A percentile compares a stretch with the other conserved stretches of the same genome.
These are phyloP conservation scores for Acanthamoeba triangularis DNA, from an alignment of 208 protist genomes.

Conservation along the genomic window DNA sequence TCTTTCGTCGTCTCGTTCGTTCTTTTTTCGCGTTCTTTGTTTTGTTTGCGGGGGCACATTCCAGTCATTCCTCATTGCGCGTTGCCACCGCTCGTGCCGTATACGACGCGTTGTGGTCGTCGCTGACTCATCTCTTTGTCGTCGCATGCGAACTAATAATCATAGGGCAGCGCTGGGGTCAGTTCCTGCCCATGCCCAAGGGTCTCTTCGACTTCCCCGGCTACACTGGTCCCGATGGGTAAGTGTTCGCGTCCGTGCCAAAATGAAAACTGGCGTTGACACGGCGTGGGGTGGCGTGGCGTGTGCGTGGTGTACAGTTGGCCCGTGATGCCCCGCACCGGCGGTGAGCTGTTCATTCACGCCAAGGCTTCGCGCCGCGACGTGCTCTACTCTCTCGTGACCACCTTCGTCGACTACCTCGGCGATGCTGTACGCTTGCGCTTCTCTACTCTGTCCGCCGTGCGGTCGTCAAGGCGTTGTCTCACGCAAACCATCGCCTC, in stretches of 20 bases:
- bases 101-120: no score
- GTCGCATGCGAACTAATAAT: no score
- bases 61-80: background rate
- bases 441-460: background rate
- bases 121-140: no score
- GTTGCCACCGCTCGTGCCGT: background rate
- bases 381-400: background rate
- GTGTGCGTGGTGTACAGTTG: background rate
- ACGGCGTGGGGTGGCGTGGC: background rate
- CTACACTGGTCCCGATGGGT: conserved; percentile 56
- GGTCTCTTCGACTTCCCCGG: conserved; percentile 62
- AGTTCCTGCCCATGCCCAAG: conserved; percentile 40
- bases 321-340: conserved; percentile 43
- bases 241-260: background rate
- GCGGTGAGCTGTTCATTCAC: conserved; percentile 57
- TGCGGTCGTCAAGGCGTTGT: background rate
- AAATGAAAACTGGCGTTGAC: background rate
- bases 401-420: conserved; percentile 22
- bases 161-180: conserved; percentile 10
- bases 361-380: conserved; percentile 42
- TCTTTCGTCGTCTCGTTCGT: background rate
- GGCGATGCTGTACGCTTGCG: conserved; percentile 14
- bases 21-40: background rate
- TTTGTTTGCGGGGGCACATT: background rate
- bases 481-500: background rate